These are phyloP conservation scores for Cerioporus squamosus DNA, from an alignment of 1,284 basidiomycete species.

Conservation along the genomic window DNA sequence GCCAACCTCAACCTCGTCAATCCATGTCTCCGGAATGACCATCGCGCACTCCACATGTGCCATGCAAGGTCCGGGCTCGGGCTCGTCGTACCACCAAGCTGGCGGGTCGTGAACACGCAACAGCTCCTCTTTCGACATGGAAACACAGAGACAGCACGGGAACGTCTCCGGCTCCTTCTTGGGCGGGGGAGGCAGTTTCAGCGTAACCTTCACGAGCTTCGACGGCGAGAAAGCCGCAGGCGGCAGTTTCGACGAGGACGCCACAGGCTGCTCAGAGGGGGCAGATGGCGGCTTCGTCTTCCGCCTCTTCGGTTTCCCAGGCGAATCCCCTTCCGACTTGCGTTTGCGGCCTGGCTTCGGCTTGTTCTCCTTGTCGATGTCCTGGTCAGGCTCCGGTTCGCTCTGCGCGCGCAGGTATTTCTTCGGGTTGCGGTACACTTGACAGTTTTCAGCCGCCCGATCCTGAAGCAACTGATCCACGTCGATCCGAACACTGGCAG, in stretches of 20 bases:
- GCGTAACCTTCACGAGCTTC: constrained; percentile 52
- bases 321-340: constrained; percentile 34
- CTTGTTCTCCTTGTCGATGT: constrained; percentile 13
- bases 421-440: constrained; percentile 18
- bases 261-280: constrained; percentile 12
- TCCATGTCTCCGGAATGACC: constrained; percentile 86
- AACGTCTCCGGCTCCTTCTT: constrained; percentile 57
- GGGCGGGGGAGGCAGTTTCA: constrained; percentile 57
- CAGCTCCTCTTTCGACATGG: constrained; percentile 57
- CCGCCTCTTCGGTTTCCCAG: constrained; percentile 37
- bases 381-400: constrained; percentile 3
- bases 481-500: constrained; percentile 85
- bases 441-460: constrained; percentile 50
- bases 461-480: constrained; percentile 82
- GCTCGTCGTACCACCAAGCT: constrained; percentile 44
- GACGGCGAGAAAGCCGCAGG: constrained; percentile 20
- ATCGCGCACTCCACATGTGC: constrained; percentile 81
- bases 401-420: constrained; percentile 7
- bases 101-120: constrained; percentile 75
- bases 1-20: constrained; percentile 64
- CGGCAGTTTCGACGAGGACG: constrained; percentile 21
- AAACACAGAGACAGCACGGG: constrained; percentile 86
- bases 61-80: constrained; percentile 53
- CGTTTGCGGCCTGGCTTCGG: constrained; percentile 39
- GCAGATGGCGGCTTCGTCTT: constrained; percentile 30